Conservation (phyloP, 352 stramenopile species). For the Globisporangium nodosum region DNA sequence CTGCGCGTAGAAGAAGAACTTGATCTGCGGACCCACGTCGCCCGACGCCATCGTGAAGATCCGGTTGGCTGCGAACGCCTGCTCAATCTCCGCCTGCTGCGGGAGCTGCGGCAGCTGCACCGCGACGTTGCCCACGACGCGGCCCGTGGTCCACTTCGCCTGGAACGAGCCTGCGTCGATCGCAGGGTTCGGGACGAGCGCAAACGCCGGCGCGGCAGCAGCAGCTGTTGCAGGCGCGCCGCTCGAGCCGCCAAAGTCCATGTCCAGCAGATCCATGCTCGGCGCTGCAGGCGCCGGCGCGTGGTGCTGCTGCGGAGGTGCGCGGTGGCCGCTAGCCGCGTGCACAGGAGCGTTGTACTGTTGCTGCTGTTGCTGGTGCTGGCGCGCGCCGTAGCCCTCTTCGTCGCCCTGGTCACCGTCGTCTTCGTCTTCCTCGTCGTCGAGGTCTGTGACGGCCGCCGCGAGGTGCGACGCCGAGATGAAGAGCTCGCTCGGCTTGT, state of each 20-base stretch:
- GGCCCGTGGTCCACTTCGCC: conserved; percentile 59
- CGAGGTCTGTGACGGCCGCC: conserved; percentile 24
- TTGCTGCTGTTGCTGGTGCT: conserved; percentile 24
- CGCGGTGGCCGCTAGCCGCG: not conserved
- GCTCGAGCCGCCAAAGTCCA: conserved; percentile 53
- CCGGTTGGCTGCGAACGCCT: conserved; percentile 41
- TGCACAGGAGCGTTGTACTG: conserved; percentile 24
- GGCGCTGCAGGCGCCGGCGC: conserved; percentile 18
- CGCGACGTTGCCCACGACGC: conserved; percentile 54
- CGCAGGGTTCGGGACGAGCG: conserved; percentile 52
- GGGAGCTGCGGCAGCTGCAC: conserved; percentile 56
- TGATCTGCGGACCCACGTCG: conserved; percentile 75
- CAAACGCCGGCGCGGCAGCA: conserved; percentile 25
- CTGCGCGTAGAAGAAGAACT: conserved; percentile 86
- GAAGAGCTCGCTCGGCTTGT: conserved; percentile 95
- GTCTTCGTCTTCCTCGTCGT: conserved; percentile 46
- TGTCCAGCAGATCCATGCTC: conserved; percentile 67
- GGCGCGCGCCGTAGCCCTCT: conserved; percentile 25
- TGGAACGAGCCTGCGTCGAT: conserved; percentile 77
- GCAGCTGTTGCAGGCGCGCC: conserved; percentile 7
- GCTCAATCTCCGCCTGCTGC: conserved; percentile 59
- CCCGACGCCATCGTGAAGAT: conserved; percentile 81
- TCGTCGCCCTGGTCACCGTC: conserved; percentile 39
- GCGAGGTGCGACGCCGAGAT: conserved; percentile 76
- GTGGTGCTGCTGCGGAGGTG: not conserved